Evolutionary conservation across 805 yeast species (phyloP), one percentile per base, ranked within the genome.

Genomic region (Saccharomycopsis synnaedendra): DNA sequence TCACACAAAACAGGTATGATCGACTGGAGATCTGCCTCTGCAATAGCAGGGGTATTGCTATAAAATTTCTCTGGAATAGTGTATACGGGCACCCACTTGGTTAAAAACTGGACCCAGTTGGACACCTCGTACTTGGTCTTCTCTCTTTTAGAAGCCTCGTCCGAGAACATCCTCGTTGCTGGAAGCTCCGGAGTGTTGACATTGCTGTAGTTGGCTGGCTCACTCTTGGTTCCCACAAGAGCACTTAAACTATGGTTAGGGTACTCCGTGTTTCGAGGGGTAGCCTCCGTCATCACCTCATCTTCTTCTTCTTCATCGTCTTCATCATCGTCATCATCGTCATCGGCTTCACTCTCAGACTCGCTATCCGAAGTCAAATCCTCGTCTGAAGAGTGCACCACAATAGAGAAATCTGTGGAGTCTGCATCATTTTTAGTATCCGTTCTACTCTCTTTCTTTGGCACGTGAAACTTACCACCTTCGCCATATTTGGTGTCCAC

Each of bases 391-490:
- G 57, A 56, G 4, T 55, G 55, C 3, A 49, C 56, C n/a, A 48
- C 49, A 2, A 57, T 58, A 29, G 52, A 55, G 48, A 56, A 60
- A 32, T 57, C 55, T 45, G 54, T 40, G 4, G 42, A 5, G 28
- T 33, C 37, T 31, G 42, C 35, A 34, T n/a, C 36, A 9, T 34
- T 34, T 34, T 34, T n/a, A 34, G n/a, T 8, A n/a, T 34, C 36
- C 8, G 36, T 8, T 8, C 36, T 34, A 9, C 2, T 34, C 10
- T 34, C 36, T n/a, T 34, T 34, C n/a, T 8, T 34, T 44, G 52
- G 51, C 10, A 84, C 85, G 59, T 80, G 88, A 59, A 85, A 90
- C 58, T 89, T 84, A 1, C 98, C 98, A 4, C 98, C 98, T 54
- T 74, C 73, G 8, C 82, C 81, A 57, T 90, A 90, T 58, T 90